phyloP scores from a whole-genome alignment of 2,329 filamentous ascomycete genomes.

The Microdochium paspali region DNA sequence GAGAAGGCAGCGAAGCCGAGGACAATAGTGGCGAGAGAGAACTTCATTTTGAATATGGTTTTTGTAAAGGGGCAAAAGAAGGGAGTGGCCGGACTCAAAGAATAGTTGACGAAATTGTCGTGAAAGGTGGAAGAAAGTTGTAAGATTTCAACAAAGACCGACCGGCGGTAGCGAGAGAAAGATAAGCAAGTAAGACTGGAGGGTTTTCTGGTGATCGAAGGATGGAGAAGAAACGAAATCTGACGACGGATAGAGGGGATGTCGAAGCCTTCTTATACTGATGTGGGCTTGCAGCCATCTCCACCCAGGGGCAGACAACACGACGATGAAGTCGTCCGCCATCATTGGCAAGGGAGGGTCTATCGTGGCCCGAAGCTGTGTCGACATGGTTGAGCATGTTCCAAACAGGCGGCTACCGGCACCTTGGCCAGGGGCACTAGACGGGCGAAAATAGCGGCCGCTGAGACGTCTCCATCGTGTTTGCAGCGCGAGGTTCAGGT shows the following conservation, averaged over 20 bases:
- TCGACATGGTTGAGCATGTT: too few relatives aligned
- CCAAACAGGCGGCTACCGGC: too few relatives aligned
- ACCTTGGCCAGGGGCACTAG: too few relatives aligned
- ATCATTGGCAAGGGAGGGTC: too few relatives aligned
- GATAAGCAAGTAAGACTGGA: background rate
- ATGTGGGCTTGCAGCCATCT: background rate
- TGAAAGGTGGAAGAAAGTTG: background rate
- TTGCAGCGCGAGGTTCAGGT: too few relatives aligned
- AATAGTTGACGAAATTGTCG: background rate
- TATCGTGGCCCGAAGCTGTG: too few relatives aligned
- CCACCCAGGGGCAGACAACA: background rate
- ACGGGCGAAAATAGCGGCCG: too few relatives aligned
- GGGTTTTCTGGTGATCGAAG: background rate
- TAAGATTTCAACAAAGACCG: background rate
- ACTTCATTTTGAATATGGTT: conserved; percentile 4
- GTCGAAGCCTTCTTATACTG: background rate
- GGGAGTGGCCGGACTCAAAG: background rate
- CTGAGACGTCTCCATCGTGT: too few relatives aligned
- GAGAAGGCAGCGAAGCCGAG: conserved; percentile 2
- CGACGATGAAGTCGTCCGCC: too few relatives aligned
- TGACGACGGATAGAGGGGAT: background rate
- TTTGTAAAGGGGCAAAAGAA: background rate
- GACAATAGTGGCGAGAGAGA: conserved; percentile 4
- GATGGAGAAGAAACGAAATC: background rate
- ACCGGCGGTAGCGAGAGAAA: background rate